phyloP scores from a whole-genome alignment of 2,329 filamentous ascomycete genomes.

The Calonectria montana region DNA sequence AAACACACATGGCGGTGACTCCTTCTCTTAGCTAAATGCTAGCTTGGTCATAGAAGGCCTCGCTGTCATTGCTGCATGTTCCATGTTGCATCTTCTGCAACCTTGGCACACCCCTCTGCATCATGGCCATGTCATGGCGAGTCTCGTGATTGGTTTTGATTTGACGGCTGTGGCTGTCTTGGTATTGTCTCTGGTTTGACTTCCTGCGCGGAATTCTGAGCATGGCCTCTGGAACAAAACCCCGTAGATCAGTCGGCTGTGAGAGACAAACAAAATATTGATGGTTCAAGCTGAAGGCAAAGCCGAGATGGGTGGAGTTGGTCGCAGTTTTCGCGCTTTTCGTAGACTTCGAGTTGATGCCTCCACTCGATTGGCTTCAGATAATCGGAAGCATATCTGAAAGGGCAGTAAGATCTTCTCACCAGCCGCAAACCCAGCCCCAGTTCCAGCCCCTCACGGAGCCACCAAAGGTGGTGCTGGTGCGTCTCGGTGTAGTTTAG shows the following conservation, averaged over 20 bases:
- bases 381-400: conserved; percentile 13
- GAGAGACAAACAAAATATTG: background rate
- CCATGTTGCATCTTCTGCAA: conserved; percentile 15
- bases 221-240: background rate
- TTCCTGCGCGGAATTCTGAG: background rate
- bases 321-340: background rate
- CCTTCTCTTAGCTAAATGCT: background rate
- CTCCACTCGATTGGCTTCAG: conserved; percentile 5
- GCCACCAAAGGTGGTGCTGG: background rate
- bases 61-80: conserved; percentile 4
- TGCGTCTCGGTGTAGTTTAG: conserved; percentile 1
- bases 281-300: background rate
- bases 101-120: conserved; percentile 3
- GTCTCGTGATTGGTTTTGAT: conserved; percentile 4
- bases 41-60: background rate
- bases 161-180: background rate
- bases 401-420: background rate
- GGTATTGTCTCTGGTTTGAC: background rate
- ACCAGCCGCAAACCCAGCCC: conserved; percentile 3
- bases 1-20: conserved; percentile 4
- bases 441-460: conserved; percentile 12
- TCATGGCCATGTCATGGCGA: background rate
- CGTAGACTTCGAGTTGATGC: background rate
- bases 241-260: background rate
- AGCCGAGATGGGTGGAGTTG: background rate